Conservation (phyloP, 2,329 filamentous ascomycete genomes). For the Teratosphaeriaceae sp. region DNA sequence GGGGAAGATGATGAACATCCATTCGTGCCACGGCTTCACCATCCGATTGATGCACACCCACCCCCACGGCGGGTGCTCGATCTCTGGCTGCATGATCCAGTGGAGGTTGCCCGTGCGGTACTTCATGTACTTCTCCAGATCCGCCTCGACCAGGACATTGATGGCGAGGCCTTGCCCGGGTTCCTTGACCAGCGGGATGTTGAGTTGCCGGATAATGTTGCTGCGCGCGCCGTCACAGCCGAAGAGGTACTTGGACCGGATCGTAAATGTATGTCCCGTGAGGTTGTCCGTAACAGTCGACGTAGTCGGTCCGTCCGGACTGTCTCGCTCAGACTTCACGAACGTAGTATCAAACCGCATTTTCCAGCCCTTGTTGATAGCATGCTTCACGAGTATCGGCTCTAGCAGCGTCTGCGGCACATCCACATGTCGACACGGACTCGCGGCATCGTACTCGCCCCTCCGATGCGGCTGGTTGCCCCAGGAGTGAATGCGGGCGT, state of each 20-base stretch:
- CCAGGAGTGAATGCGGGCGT: slow-evolving; percentile 37
- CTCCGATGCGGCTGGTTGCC: slow-evolving; percentile 34
- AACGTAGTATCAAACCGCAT: slow-evolving; percentile 36
- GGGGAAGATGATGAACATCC: slow-evolving; percentile 44
- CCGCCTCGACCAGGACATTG: slow-evolving; percentile 45
- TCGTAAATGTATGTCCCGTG: slow-evolving; percentile 35
- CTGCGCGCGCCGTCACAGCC: slow-evolving; percentile 51
- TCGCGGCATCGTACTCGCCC: slow-evolving; percentile 37
- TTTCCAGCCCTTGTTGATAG: slow-evolving; percentile 32
- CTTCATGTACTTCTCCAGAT: slow-evolving; percentile 45
- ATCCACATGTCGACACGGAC: slow-evolving; percentile 37
- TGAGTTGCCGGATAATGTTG: slow-evolving; percentile 40
- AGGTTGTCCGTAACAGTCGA: slow-evolving; percentile 33
- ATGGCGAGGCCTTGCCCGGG: slow-evolving; percentile 43
- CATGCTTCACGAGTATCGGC: slow-evolving; percentile 35
- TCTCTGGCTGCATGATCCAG: slow-evolving; percentile 50
- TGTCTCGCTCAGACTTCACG: slow-evolving; percentile 21
- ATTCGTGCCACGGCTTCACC: slow-evolving; percentile 59
- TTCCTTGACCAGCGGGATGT: slow-evolving; percentile 39
- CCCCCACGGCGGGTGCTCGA: slow-evolving; percentile 45
- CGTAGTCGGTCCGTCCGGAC: slow-evolving; percentile 21
- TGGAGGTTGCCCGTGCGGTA: slow-evolving; percentile 53
- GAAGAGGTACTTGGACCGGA: slow-evolving; percentile 52
- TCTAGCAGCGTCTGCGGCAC: slow-evolving; percentile 40
- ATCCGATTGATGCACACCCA: slow-evolving; percentile 49